phyloP scores from a whole-genome alignment of 805 yeast genomes.

The Saccharomyces kudriavzevii region DNA sequence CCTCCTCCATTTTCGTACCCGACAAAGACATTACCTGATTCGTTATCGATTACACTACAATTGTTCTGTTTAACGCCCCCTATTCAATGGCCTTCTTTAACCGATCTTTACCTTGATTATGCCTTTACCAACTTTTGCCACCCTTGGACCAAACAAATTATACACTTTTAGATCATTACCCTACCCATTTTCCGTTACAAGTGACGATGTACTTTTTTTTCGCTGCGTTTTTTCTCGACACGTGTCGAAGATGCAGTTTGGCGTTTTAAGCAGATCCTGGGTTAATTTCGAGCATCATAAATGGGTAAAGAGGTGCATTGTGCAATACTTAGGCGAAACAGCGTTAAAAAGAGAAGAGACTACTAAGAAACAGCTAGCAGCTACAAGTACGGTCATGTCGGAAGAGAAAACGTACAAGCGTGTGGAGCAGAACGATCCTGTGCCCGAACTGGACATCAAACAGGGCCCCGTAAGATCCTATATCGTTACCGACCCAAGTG shows the following conservation, averaged over 20 bases:
- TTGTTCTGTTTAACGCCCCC: neutral
- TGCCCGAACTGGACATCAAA: slow-evolving; percentile 39
- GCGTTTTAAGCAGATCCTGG: neutral
- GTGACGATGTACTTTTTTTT: neutral
- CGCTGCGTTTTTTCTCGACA: neutral
- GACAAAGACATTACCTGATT: slow-evolving; percentile 14
- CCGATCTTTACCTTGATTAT: neutral
- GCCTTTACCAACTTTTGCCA: neutral
- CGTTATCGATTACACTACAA: neutral
- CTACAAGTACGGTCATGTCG: neutral
- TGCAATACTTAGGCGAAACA: neutral
- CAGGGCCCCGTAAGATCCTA: slow-evolving; percentile 50
- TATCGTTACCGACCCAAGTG: slow-evolving; percentile 44
- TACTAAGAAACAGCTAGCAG: neutral
- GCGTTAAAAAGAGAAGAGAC: neutral
- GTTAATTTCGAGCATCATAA: neutral
- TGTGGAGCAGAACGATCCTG: slow-evolving; percentile 25
- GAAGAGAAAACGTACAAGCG: neutral
- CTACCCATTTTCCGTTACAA: neutral
- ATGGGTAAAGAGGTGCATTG: neutral
- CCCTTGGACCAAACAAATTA: neutral
- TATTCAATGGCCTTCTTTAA: neutral
- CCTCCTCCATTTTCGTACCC: slow-evolving; percentile 38
- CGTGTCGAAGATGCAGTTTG: neutral
- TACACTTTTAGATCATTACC: neutral